Percentiles rank a stretch among this genome's conserved stretches.
These are phyloP conservation scores for Physcomitrellopsis africana DNA, from an alignment of 225 moss, liverwort and hornwort species.

Conservation along the genomic window DNA sequence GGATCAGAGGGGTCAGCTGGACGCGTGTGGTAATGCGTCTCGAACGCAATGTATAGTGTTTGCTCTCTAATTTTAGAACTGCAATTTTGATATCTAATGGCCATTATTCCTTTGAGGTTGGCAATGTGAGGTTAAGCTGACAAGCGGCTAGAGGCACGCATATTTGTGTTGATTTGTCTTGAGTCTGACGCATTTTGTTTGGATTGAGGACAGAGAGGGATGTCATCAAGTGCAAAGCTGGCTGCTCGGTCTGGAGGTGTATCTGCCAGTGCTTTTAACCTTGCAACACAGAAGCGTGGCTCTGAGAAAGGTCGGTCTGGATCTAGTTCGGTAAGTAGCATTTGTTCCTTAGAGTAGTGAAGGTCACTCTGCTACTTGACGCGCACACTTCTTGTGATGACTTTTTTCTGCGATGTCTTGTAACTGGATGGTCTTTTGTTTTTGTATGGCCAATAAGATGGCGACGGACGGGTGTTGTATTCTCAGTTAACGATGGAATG, in stretches of 20 bases:
- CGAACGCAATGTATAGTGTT: background rate
- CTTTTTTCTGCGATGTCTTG: background rate
- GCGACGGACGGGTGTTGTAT: conserved; percentile 13
- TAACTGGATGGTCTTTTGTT: background rate
- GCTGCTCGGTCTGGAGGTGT: conserved; percentile 65
- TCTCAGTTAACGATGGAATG: conserved; percentile 11
- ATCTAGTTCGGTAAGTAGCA: conserved; percentile 56
- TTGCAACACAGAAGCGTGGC: conserved; percentile 64
- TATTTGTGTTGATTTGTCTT: conserved; percentile 2
- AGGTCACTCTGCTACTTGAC: background rate
- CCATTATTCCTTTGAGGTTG: background rate
- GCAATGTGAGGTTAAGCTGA: background rate
- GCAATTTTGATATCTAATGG: background rate
- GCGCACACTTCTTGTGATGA: background rate
- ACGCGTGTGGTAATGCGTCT: background rate
- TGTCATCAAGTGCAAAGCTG: conserved; percentile 69
- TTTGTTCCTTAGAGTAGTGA: background rate
- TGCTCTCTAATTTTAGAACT: background rate
- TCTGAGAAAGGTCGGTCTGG: conserved; percentile 77
- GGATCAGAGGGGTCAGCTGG: background rate
- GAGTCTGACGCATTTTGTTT: conserved; percentile 29
- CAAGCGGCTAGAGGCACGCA: background rate
- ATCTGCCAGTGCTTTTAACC: conserved; percentile 48
- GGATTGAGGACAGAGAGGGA: conserved; percentile 58
- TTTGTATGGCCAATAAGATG: background rate